A percentile compares a stretch with the other conserved stretches of the same genome.
Conservation (phyloP, 108 stramenopile genomes). For the Skeletonema potamos region DNA sequence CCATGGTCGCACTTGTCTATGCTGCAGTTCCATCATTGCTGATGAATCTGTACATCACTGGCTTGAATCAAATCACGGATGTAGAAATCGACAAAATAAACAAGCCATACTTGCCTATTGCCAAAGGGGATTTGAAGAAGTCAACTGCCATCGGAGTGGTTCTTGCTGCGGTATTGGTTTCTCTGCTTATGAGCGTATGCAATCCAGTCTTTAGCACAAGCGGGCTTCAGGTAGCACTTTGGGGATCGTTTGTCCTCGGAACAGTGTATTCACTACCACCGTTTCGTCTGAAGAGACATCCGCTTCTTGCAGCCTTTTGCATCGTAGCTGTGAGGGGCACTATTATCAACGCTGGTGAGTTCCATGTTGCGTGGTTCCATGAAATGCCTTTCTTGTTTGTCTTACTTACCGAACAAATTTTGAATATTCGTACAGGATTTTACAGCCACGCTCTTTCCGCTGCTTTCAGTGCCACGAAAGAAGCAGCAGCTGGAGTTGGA, state of each 20-base stretch:
- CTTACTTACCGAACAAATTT: not conserved
- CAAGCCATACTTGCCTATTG: conserved; percentile 92
- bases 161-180: conserved; percentile 53
- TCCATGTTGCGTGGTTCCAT: conserved; percentile 17
- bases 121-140: conserved; percentile 73
- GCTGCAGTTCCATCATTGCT: conserved; percentile 90
- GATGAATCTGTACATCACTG: conserved; percentile 96
- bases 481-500: conserved; percentile 32
- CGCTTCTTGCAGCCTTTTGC: conserved; percentile 92
- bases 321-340: conserved; percentile 93
- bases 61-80: conserved; percentile 96
- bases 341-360: conserved; percentile 92
- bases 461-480: conserved; percentile 47
- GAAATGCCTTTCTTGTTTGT: conserved; percentile 9
- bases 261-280: conserved; percentile 87
- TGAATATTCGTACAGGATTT: conserved; percentile 39
- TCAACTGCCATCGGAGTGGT: conserved; percentile 60
- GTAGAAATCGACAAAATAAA: conserved; percentile 97
- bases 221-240: conserved; percentile 77
- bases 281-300: conserved; percentile 91
- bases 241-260: conserved; percentile 87
- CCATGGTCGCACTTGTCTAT: conserved; percentile 52
- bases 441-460: conserved; percentile 68
- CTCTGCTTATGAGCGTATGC: conserved; percentile 63
- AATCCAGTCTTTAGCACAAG: conserved; percentile 54